A percentile compares a stretch with the other conserved stretches of the same genome.
Conservation (phyloP, 148 eudicot species). For the Pharnaceum exiguum region DNA sequence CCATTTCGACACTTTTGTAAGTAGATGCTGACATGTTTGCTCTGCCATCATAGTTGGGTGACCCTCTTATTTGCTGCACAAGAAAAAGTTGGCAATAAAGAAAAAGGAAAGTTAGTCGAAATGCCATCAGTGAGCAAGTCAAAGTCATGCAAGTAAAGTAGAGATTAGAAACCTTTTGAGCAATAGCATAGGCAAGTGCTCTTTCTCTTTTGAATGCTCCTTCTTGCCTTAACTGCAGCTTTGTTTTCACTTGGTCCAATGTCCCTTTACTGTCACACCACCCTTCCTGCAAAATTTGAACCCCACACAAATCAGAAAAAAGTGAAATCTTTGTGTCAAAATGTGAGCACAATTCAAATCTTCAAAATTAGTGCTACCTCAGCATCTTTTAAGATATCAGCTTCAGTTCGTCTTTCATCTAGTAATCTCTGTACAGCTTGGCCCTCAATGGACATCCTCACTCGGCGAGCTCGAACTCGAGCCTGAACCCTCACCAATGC, state of each 20-base stretch:
- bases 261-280: conserved; percentile 96
- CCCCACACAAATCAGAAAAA: neutral
- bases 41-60: conserved; percentile 33
- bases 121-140: neutral
- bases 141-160: neutral
- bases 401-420: conserved; percentile 50
- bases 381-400: conserved; percentile 67
- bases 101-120: neutral
- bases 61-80: conserved; percentile 53
- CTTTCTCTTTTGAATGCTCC: conserved; percentile 92
- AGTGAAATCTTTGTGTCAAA: neutral
- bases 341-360: neutral
- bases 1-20: conserved; percentile 37
- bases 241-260: conserved; percentile 64
- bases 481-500: conserved; percentile 99
- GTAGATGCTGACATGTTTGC: conserved; percentile 37
- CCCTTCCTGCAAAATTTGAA: conserved; percentile 56
- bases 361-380: conserved; percentile 38
- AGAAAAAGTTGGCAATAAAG: neutral
- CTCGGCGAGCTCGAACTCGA: conserved; percentile 86
- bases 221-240: conserved; percentile 88
- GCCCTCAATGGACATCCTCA: conserved; percentile 89
- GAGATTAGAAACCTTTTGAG: conserved; percentile 96
- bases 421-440: conserved; percentile 81
- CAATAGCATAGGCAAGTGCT: conserved; percentile 84